A percentile compares a stretch with the other conserved stretches of the same genome.
Evolutionary conservation across 805 yeast genomes (phyloP).

Genomic region (Yarrowia keelungensis): DNA sequence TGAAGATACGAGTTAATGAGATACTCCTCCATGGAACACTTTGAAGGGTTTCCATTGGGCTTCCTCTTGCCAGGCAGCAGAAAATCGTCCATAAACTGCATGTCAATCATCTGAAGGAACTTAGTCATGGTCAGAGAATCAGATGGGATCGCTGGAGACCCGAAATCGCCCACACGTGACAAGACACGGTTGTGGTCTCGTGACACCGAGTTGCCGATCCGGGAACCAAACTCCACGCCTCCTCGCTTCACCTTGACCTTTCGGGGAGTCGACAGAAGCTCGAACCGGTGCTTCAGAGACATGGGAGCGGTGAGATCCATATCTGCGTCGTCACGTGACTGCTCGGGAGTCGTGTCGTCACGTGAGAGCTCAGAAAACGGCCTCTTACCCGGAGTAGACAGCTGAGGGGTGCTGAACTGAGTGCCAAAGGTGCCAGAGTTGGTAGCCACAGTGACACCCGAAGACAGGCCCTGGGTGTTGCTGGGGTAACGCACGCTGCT

Average conservation of each 20-base stretch:
- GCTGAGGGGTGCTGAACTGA: neutral
- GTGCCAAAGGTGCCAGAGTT: constrained; percentile 10
- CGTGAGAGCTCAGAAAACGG: constrained; percentile 28
- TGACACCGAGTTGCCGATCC: constrained; percentile 3
- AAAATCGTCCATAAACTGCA: constrained; percentile 36
- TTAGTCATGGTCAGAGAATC: constrained; percentile 16
- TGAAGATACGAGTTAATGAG: constrained; percentile 4
- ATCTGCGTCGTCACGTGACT: constrained; percentile 6
- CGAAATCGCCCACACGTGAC: neutral
- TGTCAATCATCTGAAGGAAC: constrained; percentile 26
- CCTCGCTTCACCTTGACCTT: constrained; percentile 14
- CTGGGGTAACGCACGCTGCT: neutral
- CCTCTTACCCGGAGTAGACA: constrained; percentile 8
- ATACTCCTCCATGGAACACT: neutral
- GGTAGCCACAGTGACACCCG: neutral
- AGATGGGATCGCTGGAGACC: neutral
- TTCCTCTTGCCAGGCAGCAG: constrained; percentile 11
- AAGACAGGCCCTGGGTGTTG: neutral
- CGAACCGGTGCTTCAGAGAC: constrained; percentile 17
- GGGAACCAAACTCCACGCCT: neutral
- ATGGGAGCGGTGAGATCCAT: constrained; percentile 2
- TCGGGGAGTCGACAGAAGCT: constrained; percentile 23
- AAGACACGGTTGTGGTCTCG: neutral
- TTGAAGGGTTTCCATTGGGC: neutral
- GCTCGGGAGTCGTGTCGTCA: constrained; percentile 5